Conservation (phyloP, 116 monocot genomes). For the Dioscorea cayenensis region DNA sequence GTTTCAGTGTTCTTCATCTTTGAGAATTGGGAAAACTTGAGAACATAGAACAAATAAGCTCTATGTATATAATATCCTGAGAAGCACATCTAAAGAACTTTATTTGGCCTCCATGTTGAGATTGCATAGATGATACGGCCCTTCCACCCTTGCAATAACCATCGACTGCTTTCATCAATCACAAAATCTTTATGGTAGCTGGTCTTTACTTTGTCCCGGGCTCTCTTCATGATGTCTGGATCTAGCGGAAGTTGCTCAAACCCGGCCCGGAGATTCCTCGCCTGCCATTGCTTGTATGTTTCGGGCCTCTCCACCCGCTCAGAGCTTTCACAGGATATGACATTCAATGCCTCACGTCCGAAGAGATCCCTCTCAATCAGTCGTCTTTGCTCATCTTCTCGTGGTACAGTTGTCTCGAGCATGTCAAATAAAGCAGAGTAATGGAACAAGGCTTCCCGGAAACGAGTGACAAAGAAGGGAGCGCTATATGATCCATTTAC, state of each 20-base stretch:
- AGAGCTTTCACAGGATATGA: constrained; percentile 64
- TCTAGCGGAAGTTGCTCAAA: constrained; percentile 44
- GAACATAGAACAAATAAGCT: too few species aligned
- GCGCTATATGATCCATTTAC: constrained; percentile 69
- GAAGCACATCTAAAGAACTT: not conserved
- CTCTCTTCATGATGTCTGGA: constrained; percentile 33
- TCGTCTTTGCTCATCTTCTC: constrained; percentile 42
- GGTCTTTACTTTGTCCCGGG: constrained; percentile 26
- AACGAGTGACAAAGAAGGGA: constrained; percentile 82
- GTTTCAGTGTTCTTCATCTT: too few species aligned
- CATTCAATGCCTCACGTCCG: constrained; percentile 52
- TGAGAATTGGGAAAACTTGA: too few species aligned
- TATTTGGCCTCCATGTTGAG: constrained; percentile 54
- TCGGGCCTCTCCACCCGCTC: constrained; percentile 70
- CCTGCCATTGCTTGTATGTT: constrained; percentile 81
- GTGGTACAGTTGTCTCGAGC: constrained; percentile 53
- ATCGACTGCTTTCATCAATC: constrained; percentile 46
- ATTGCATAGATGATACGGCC: constrained; percentile 53
- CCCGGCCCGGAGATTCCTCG: constrained; percentile 55
- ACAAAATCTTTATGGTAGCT: constrained; percentile 63
- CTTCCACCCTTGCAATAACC: constrained; percentile 83
- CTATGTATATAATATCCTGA: too few species aligned
- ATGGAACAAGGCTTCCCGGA: constrained; percentile 66
- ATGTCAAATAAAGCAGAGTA: constrained; percentile 66
- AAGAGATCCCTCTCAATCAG: constrained; percentile 60